phyloP scores from a whole-genome alignment of 169 alveolate genomes.

The Cryptosporidium bovis region DNA sequence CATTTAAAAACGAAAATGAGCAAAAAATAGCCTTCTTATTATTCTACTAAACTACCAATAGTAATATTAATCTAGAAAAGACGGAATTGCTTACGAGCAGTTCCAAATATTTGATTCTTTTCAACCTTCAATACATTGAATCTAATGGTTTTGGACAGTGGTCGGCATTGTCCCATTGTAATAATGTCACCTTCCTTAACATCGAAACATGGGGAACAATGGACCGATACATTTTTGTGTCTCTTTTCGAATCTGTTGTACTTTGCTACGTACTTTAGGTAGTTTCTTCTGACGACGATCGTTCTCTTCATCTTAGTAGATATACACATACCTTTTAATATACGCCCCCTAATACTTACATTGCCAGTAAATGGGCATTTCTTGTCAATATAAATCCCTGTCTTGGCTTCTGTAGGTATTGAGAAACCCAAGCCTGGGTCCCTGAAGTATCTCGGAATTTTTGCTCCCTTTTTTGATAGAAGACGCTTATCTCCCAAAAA shows the following conservation, averaged over 20 bases:
- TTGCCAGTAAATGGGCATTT: constrained; percentile 99
- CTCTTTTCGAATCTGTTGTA: constrained; percentile 99
- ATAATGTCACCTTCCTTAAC: constrained; percentile 98
- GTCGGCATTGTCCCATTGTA: constrained; percentile 99
- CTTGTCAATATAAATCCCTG: constrained; percentile 97
- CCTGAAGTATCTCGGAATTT: constrained; percentile 92
- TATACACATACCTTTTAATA: constrained; percentile 96
- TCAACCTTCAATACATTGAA: constrained; percentile 98
- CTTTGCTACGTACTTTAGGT: constrained; percentile 97
- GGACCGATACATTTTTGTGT: constrained; percentile 93
- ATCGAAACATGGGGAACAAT: constrained; percentile 98
- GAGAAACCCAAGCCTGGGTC: constrained; percentile 98
- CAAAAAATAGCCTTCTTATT: too few species aligned
- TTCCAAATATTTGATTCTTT: constrained; percentile 97
- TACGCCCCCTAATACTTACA: constrained; percentile 97
- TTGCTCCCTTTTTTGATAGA: constrained; percentile 83
- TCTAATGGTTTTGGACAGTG: constrained; percentile 98
- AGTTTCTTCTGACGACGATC: constrained; percentile 97
- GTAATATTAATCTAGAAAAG: constrained; percentile 86
- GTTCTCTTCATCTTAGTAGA: constrained; percentile 99
- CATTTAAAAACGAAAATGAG: too few species aligned
- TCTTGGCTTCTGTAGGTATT: constrained; percentile 98
- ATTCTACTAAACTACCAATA: background rate
- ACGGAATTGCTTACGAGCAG: constrained; percentile 98
- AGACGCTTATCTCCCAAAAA: constrained; percentile 86